Percentiles rank a stretch among this genome's conserved stretches.
These are phyloP conservation scores for Paragyromitra xinjiangensis DNA, from an alignment of 495 filamentous ascomycete species.

Conservation along the genomic window DNA sequence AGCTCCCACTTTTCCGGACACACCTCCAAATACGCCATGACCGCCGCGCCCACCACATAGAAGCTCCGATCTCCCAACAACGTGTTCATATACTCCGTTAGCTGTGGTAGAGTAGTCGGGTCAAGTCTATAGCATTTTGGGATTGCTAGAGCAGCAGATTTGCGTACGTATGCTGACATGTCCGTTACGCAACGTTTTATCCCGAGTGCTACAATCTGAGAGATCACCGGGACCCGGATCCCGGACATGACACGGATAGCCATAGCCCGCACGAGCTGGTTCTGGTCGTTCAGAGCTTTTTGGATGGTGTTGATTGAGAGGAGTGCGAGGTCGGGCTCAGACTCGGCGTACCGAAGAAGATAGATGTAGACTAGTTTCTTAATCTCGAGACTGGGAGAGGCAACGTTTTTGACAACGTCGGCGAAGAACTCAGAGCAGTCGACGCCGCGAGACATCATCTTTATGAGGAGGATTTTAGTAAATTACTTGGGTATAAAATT, in stretches of 20 bases:
- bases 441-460: constrained; percentile 93
- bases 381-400: constrained; percentile 87
- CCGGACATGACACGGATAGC: constrained; percentile 94
- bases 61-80: constrained; percentile 91
- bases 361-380: constrained; percentile 99
- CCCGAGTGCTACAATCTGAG: constrained; percentile 94
- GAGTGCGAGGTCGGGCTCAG: constrained; percentile 91
- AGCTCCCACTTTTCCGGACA: constrained; percentile 86
- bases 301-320: constrained; percentile 98
- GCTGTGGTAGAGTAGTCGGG: constrained; percentile 80
- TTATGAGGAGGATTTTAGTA: constrained; percentile 24
- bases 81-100: constrained; percentile 78
- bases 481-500: constrained; percentile 8
- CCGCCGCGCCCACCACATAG: constrained; percentile 91
- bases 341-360: constrained; percentile 92
- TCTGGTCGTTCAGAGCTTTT: constrained; percentile 90
- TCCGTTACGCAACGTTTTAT: constrained; percentile 92
- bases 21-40: constrained; percentile 85
- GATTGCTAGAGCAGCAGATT: constrained; percentile 92
- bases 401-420: constrained; percentile 94
- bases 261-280: constrained; percentile 87
- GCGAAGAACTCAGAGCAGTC: constrained; percentile 89
- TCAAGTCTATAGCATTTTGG: constrained; percentile 97
- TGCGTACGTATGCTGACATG: constrained; percentile 92
- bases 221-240: constrained; percentile 96